Evolutionary conservation across 441 rosid genomes (phyloP), one percentile per base, ranked within the genome.

Genomic region (Jatropha multifida): DNA sequence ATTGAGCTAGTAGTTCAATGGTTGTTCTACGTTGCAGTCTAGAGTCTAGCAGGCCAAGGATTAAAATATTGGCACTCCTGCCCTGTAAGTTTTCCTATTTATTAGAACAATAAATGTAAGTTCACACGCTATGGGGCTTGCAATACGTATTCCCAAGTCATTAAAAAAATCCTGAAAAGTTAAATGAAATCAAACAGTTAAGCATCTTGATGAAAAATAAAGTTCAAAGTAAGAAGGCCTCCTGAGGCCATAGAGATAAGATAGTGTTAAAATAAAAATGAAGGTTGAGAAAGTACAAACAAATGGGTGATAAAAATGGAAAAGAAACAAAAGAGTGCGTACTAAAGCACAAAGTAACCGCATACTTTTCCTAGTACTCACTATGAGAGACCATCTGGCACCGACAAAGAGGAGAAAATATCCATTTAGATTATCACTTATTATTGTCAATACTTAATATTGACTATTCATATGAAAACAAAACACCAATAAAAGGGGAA

Each of bases 281-380:
- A 5, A 58, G 40, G 10, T 56, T 20, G 46, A 60, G 59, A 76
- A 61, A 76, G 65, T 4, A 32, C 44, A 61, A 68, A 48, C 8
- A 7, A 6, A 48, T n/a, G 62, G 58, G 40, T 55, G 23, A 27
- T 32, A 41, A 69, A 67, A 66, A 58, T 7, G 37, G 26, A 46
- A 86, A 84, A 73, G 71, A 41, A 74, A 69, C 23, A 52, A 76
- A 60, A 62, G 27, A 77, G 60, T 78, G 77, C 72, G 12, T 41
- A 71, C 6, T 64, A 85, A 85, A 84, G 86, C 82, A 78, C 85
- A 80, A 86, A 83, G 86, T 56, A 74, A 69, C 72, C 71, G 63
- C n/a, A 46, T 49, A 37, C 81, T 80, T 77, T 80, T 73, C 69
- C 79, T 42, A 65, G 59, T 40, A 56, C 73, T 42, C 54, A 73